Evolutionary conservation across 129 eudicot species (phyloP).

Genomic region (Artemisia annua): DNA sequence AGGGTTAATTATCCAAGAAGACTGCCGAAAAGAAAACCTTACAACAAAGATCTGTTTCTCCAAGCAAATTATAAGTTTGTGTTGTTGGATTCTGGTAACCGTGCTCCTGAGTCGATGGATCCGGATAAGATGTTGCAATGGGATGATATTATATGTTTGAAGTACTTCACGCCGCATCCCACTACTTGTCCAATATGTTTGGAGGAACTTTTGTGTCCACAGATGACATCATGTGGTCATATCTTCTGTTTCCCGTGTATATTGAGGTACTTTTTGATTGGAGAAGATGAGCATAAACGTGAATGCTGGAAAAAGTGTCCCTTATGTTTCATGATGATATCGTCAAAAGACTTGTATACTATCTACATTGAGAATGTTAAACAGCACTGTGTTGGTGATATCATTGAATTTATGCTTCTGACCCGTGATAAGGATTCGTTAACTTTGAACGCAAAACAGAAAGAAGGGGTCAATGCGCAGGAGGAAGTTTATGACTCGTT

Average conservation of each 20-base stretch:
- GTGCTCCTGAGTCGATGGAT: constrained; percentile 62
- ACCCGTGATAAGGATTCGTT: constrained; percentile 81
- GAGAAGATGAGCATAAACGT: constrained; percentile 60
- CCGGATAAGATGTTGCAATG: constrained; percentile 86
- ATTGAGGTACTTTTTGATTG: constrained; percentile 68
- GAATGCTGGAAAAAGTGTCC: constrained; percentile 90
- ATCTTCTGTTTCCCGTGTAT: constrained; percentile 94
- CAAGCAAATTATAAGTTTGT: constrained; percentile 96
- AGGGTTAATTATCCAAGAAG: constrained; percentile 64
- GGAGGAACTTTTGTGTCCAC: constrained; percentile 92
- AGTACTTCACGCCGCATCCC: constrained; percentile 63
- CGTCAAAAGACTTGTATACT: constrained; percentile 83
- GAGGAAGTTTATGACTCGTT: constrained; percentile 59
- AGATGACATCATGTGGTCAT: constrained; percentile 94
- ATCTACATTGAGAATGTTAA: constrained; percentile 78
- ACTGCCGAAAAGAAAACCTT: constrained; percentile 67
- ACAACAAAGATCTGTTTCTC: constrained; percentile 88
- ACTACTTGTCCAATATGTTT: constrained; percentile 90
- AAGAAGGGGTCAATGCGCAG: constrained; percentile 28
- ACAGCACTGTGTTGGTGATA: constrained; percentile 64
- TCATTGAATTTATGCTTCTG: constrained; percentile 65
- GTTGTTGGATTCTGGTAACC: constrained; percentile 68
- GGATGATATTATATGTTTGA: constrained; percentile 91
- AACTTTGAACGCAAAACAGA: constrained; percentile 48
- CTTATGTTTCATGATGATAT: constrained; percentile 84